Base-by-base conservation (phyloP, 1,284 basidiomycete genomes). In the Ceratobasidium papillatum region DNA sequence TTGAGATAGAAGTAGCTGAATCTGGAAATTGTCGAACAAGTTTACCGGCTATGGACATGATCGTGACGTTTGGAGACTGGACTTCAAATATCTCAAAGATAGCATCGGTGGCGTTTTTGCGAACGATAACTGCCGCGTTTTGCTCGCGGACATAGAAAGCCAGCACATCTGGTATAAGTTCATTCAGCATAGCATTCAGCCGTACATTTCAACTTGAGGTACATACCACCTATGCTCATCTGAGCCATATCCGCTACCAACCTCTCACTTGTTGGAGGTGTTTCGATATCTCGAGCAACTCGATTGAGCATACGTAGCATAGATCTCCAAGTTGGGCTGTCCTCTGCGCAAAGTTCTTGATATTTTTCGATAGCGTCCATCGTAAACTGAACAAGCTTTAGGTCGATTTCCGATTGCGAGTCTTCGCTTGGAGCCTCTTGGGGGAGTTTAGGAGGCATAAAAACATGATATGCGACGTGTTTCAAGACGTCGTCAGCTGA, bases 31-130 rank as follows among this genome's bases (percentile, higher is more conserved):
- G 79, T 25, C 81, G 80, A 1, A 81, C 12, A 0, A 87, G 78
- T 75, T 84, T 85, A 19, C 84, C 85, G 38, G 77, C 74, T 0
- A 81, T 76, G 0, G 74, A 77, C 80, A 84, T 84, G 54, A 86
- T 81, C 0, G 74, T 76, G 2, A 74, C 78, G 14, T 80, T 78
- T 5, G 78, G 76, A 0, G 83, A 81, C 17, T 83, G 82, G 9
- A 82, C 82, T 75, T 86, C 84, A 75, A 87, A 87, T 12, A 80
- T 78, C 74, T 86, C 85, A 64, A 84, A 82, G 5, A 80, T 78
- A 0, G 81, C 79, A 4, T 76, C 63, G 0, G 77, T 72, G 4
- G 63, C 19, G 14, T 68, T 49, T 54, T 80, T 81, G 38, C 83
- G 81, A 32, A 86, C 62, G 11, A 87, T 79, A 4, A 87, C 69